Conservation (phyloP, 768 basidiomycete genomes). For the Porpolomopsis calyptriformis region DNA sequence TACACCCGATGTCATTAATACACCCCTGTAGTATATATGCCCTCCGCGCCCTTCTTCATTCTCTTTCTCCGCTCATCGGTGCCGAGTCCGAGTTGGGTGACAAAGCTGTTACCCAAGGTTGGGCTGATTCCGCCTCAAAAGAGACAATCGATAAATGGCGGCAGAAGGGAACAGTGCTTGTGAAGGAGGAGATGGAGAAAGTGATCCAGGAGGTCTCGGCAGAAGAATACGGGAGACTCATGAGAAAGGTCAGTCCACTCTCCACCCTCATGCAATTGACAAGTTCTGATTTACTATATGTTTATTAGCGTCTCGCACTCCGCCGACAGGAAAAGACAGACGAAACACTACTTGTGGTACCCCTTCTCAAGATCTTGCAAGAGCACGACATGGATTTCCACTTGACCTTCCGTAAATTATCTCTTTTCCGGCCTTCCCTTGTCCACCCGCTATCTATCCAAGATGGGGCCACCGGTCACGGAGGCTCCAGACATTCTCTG, state of each 20-base stretch:
- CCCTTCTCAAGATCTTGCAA: slow-evolving; percentile 68
- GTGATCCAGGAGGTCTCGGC: slow-evolving; percentile 49
- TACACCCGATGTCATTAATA: too few relatives aligned
- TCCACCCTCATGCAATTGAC: not conserved
- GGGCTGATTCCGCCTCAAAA: slow-evolving; percentile 44
- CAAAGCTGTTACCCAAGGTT: slow-evolving; percentile 44
- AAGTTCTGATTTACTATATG: not conserved
- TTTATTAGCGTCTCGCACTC: slow-evolving; percentile 63
- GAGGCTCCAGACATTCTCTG: slow-evolving; percentile 16
- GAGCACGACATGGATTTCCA: slow-evolving; percentile 78
- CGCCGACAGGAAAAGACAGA: slow-evolving; percentile 45
- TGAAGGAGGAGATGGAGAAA: slow-evolving; percentile 51
- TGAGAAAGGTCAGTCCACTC: slow-evolving; percentile 48
- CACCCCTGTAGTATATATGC: slow-evolving; percentile 77
- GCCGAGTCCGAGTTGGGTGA: slow-evolving; percentile 55
- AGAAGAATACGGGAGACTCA: slow-evolving; percentile 52
- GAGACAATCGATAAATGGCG: slow-evolving; percentile 57
- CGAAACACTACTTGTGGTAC: slow-evolving; percentile 47
- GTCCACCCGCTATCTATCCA: slow-evolving; percentile 9
- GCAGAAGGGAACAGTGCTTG: slow-evolving; percentile 38
- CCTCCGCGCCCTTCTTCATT: slow-evolving; percentile 60
- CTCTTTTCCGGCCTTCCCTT: slow-evolving; percentile 44
- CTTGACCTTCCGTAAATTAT: slow-evolving; percentile 67
- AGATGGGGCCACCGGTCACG: not conserved
- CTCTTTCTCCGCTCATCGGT: slow-evolving; percentile 79